Percentiles rank a stretch among this genome's conserved stretches.
These are phyloP conservation scores for Gossypium longicalyx DNA, from an alignment of 345 rosid genomes.

Conservation along the genomic window DNA sequence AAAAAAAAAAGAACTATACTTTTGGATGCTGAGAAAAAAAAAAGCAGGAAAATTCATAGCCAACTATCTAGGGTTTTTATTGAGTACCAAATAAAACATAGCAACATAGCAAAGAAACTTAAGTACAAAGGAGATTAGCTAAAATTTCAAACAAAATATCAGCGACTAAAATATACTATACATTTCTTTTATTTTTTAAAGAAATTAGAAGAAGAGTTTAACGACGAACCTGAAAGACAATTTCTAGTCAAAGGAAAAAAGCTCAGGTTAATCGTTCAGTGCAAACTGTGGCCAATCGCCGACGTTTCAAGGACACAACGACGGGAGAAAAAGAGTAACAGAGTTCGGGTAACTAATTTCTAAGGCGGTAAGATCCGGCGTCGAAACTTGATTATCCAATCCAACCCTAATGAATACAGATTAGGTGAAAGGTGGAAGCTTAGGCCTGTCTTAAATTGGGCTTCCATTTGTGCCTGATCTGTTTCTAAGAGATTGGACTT, in stretches of 20 bases:
- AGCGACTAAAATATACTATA: too few relatives aligned
- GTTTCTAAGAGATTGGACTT: background rate
- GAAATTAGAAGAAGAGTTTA: background rate
- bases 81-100: background rate
- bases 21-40: background rate
- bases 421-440: background rate
- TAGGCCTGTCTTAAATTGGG: conserved; percentile 5
- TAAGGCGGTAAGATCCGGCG: background rate
- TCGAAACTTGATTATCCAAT: background rate
- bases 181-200: background rate
- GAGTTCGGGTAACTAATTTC: background rate
- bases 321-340: background rate
- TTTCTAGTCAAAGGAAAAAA: background rate
- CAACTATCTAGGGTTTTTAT: conserved; percentile 7
- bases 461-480: background rate
- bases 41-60: background rate
- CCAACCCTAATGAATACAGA: background rate
- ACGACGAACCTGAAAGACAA: background rate
- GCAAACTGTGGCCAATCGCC: background rate
- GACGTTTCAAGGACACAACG: background rate
- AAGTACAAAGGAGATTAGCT: too few relatives aligned
- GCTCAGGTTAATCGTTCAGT: too few relatives aligned
- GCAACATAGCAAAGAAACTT: background rate
- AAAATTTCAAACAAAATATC: too few relatives aligned
- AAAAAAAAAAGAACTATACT: background rate